These are phyloP conservation scores for Monascus ruber DNA, from an alignment of 2,329 filamentous ascomycete species.

Conservation along the genomic window DNA sequence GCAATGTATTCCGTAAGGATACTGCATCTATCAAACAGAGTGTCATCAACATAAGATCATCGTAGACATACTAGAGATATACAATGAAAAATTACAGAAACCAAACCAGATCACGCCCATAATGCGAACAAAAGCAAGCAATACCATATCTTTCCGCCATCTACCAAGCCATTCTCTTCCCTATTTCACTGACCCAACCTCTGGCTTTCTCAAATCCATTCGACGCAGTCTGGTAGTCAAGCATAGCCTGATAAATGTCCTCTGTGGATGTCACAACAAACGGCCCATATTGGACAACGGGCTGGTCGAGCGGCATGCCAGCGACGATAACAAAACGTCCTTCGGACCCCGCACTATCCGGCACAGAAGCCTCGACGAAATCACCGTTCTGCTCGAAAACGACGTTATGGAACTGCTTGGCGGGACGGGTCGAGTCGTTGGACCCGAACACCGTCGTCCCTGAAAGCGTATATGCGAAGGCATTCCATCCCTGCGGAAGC, in stretches of 20 bases:
- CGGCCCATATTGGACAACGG: constrained; percentile 72
- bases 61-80: too few species aligned
- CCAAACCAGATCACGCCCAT: constrained; percentile 1
- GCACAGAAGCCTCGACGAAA: constrained; percentile 58
- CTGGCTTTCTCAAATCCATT: constrained; percentile 74
- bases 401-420: constrained; percentile 66
- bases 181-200: constrained; percentile 78
- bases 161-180: constrained; percentile 53
- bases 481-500: constrained; percentile 73
- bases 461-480: constrained; percentile 76
- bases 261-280: constrained; percentile 67
- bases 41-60: too few species aligned
- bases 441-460: constrained; percentile 56
- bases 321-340: constrained; percentile 54
- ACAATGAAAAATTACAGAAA: background rate
- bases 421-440: constrained; percentile 19
- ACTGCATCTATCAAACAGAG: too few species aligned
- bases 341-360: constrained; percentile 49
- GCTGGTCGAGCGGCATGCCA: constrained; percentile 68
- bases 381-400: constrained; percentile 77
- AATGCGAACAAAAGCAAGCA: constrained; percentile 2
- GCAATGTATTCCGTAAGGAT: too few species aligned
- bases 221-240: constrained; percentile 59
- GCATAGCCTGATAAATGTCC: constrained; percentile 63
- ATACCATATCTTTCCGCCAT: background rate